These are phyloP conservation scores for Pontederia crassipes DNA, from an alignment of 176 grass and related monocot genomes.

Conservation along the genomic window DNA sequence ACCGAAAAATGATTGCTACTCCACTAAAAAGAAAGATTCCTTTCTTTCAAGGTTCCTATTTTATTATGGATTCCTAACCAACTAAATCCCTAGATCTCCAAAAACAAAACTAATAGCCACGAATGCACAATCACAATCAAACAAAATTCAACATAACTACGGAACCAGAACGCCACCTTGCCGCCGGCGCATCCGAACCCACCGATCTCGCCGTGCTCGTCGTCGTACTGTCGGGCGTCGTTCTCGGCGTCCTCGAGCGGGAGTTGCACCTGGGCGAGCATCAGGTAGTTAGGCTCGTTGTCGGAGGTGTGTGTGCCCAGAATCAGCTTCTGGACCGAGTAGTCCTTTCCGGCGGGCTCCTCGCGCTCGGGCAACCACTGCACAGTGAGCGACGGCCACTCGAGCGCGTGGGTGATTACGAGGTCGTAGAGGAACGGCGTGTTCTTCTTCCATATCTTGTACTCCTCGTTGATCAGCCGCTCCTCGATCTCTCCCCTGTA, in stretches of 20 bases:
- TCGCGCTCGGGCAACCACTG: conserved; percentile 83
- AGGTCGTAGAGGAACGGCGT: conserved; percentile 96
- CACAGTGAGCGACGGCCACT: conserved; percentile 92
- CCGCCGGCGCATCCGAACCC: conserved; percentile 52
- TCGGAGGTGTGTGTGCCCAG: conserved; percentile 86
- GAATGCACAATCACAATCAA: too few species aligned
- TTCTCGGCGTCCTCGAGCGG: conserved; percentile 79
- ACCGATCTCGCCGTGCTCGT: conserved; percentile 65
- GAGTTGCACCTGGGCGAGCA: conserved; percentile 86
- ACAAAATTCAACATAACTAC: background rate
- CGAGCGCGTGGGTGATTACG: conserved; percentile 86
- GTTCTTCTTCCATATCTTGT: conserved; percentile 99
- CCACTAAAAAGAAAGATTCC: too few species aligned
- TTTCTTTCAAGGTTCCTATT: too few species aligned
- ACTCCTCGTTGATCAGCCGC: conserved; percentile 91
- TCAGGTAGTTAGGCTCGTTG: conserved; percentile 94
- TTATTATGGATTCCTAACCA: too few species aligned
- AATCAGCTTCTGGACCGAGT: conserved; percentile 90
- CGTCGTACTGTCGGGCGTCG: conserved; percentile 63
- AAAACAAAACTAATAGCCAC: too few species aligned
- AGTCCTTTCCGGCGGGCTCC: conserved; percentile 79
- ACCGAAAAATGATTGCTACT: too few species aligned
- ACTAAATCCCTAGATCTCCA: too few species aligned
- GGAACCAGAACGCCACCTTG: conserved; percentile 6
- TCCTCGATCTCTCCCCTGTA: conserved; percentile 74